Evolutionary conservation across 192 early-diverging fungal genomes (phyloP).

Genomic region (Phlyctochytrium planicorne): DNA sequence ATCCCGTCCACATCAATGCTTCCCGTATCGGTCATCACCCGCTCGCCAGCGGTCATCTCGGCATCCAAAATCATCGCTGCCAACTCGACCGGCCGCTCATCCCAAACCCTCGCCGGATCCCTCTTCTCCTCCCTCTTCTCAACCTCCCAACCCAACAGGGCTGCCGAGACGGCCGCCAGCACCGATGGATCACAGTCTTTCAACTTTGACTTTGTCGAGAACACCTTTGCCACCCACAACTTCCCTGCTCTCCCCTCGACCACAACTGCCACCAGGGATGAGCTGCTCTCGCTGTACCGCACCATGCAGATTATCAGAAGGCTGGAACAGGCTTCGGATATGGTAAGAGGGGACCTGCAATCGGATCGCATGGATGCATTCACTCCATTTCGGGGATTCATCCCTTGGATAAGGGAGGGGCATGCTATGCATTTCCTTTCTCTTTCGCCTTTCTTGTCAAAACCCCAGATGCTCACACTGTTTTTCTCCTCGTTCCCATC

Average conservation of each 20-base stretch:
- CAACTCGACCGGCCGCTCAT: too few species aligned
- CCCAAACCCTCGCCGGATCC: background rate
- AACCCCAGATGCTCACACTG: too few species aligned
- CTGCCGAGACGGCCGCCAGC: slow-evolving; percentile 11
- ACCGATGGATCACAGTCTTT: slow-evolving; percentile 13
- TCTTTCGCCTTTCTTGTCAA: too few species aligned
- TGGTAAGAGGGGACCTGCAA: too few species aligned
- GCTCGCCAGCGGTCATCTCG: too few species aligned
- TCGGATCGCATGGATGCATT: background rate
- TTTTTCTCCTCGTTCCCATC: too few species aligned
- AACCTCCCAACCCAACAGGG: slow-evolving; percentile 4
- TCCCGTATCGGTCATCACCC: too few species aligned
- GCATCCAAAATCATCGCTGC: too few species aligned
- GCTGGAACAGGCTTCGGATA: slow-evolving; percentile 90
- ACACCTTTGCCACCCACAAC: slow-evolving; percentile 81
- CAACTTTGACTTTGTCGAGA: slow-evolving; percentile 71
- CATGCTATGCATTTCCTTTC: too few species aligned
- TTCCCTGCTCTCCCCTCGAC: slow-evolving; percentile 58
- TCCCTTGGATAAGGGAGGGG: too few species aligned
- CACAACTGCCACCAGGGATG: slow-evolving; percentile 63
- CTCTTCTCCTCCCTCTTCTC: slow-evolving; percentile 9
- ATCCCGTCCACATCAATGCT: too few species aligned
- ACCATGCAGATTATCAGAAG: slow-evolving; percentile 87
- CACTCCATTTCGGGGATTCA: background rate
- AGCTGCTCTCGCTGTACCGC: slow-evolving; percentile 80